Conservation (phyloP, 2,329 filamentous ascomycete genomes). For the Exophiala sp. region DNA sequence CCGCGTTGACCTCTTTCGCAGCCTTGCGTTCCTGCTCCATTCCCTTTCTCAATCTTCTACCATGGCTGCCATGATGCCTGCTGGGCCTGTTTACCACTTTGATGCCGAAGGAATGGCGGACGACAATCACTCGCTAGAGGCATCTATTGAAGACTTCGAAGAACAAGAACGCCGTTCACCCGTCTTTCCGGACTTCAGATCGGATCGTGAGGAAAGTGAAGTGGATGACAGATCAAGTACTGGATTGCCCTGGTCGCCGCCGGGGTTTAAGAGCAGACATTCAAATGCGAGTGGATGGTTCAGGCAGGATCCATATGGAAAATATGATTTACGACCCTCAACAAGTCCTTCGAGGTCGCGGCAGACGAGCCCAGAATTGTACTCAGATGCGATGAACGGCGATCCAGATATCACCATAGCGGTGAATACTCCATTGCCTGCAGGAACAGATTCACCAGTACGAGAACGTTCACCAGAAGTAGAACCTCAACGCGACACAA, state of each 20-base stretch:
- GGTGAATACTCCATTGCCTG: conserved; percentile 57
- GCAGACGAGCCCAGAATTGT: conserved; percentile 55
- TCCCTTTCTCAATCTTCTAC: conserved; percentile 2
- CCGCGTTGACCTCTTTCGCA: conserved; percentile 16
- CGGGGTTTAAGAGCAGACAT: conserved; percentile 50
- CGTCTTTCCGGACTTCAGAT: conserved; percentile 59
- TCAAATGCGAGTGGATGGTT: conserved; percentile 55
- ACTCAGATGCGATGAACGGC: conserved; percentile 54
- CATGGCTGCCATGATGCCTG: conserved; percentile 39
- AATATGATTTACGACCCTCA: conserved; percentile 41
- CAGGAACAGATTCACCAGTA: conserved; percentile 53
- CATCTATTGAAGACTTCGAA: conserved; percentile 62
- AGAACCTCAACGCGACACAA: conserved; percentile 33
- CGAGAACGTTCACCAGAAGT: conserved; percentile 57
- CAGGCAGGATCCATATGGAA: conserved; percentile 48
- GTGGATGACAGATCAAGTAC: conserved; percentile 38
- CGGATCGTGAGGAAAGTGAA: conserved; percentile 43
- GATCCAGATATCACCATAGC: conserved; percentile 50
- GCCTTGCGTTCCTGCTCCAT: conserved; percentile 16
- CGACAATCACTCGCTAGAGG: conserved; percentile 53
- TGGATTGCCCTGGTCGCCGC: conserved; percentile 61
- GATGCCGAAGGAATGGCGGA: conserved; percentile 45
- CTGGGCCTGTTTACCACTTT: conserved; percentile 43
- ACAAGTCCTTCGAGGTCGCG: conserved; percentile 52
- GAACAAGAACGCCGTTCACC: conserved; percentile 52